Conservation (phyloP, 2,329 filamentous ascomycete species). For the Colletotrichum lindemuthianum region DNA sequence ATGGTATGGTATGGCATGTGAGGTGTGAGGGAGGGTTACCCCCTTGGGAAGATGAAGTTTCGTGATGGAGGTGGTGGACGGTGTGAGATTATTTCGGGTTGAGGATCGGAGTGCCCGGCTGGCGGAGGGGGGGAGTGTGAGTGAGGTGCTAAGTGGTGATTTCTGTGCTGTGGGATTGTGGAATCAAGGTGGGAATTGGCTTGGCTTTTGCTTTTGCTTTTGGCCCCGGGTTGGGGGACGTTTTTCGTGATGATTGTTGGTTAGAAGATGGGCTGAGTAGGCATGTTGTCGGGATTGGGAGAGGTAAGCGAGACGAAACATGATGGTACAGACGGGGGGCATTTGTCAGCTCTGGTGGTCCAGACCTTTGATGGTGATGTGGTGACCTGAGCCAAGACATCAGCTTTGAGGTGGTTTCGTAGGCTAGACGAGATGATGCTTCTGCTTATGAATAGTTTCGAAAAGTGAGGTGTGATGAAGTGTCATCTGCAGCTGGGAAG, state of each 20-base stretch:
- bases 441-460: neutral
- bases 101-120: neutral
- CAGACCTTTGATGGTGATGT: conserved; percentile 2
- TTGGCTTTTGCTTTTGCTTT: no score
- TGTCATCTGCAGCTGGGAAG: no score
- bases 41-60: neutral
- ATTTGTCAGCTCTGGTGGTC: conserved; percentile 14
- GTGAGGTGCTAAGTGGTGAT: no score
- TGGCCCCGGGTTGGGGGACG: no score
- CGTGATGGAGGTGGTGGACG: neutral
- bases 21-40: neutral
- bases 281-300: neutral
- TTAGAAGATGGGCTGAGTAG: neutral
- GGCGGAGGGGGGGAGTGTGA: neutral
- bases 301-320: neutral
- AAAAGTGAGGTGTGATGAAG: neutral
- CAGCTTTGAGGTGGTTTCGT: neutral
- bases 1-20: neutral
- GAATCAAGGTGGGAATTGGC: no score
- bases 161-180: no score
- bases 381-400: conserved; percentile 1
- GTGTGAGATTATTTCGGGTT: neutral
- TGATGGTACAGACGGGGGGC: neutral
- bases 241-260: neutral
- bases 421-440: neutral